These are phyloP conservation scores for Brassica juncea DNA, from an alignment of 345 rosid species.

Conservation along the genomic window DNA sequence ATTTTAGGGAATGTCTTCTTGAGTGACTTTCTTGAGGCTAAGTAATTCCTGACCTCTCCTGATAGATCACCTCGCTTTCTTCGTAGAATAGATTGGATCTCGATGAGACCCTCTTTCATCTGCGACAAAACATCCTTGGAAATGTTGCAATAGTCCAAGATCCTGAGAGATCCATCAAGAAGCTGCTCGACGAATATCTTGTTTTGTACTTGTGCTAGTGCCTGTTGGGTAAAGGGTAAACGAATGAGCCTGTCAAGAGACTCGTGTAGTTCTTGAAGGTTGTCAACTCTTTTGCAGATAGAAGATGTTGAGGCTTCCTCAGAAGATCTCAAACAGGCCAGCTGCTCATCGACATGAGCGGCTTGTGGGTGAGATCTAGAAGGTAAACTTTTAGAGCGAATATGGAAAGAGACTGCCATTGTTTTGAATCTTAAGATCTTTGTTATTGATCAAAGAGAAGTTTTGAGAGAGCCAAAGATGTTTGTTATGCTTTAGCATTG, in stretches of 20 bases:
- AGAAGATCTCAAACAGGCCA: not conserved
- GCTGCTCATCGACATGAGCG: not conserved
- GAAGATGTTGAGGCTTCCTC: not conserved
- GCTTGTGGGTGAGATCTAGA: not conserved
- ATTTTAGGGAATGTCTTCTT: not conserved
- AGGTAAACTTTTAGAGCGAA: not conserved
- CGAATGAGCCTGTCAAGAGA: conserved; percentile 31
- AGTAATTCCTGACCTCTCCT: conserved; percentile 26
- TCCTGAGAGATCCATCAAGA: conserved; percentile 38
- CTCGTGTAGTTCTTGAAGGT: conserved; percentile 35
- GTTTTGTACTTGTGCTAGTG: conserved; percentile 30
- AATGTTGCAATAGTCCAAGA: conserved; percentile 37
- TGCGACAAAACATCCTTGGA: conserved; percentile 40
- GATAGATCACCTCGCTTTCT: conserved; percentile 3
- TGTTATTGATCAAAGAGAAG: not conserved
- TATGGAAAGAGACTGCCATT: not conserved
- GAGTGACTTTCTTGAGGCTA: not conserved
- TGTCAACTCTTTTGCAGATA: not conserved
- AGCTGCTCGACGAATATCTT: conserved; percentile 25
- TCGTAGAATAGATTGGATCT: conserved; percentile 29
- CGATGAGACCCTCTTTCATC: conserved; percentile 25
- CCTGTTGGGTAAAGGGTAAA: conserved; percentile 24
- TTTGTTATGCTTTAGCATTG: not conserved
- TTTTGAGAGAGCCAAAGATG: not conserved
- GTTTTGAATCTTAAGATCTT: not conserved